Percentiles rank a stretch among this genome's conserved stretches.
phyloP scores from a whole-genome alignment of 805 yeast genomes.

The Starmerella lactis-condensi region DNA sequence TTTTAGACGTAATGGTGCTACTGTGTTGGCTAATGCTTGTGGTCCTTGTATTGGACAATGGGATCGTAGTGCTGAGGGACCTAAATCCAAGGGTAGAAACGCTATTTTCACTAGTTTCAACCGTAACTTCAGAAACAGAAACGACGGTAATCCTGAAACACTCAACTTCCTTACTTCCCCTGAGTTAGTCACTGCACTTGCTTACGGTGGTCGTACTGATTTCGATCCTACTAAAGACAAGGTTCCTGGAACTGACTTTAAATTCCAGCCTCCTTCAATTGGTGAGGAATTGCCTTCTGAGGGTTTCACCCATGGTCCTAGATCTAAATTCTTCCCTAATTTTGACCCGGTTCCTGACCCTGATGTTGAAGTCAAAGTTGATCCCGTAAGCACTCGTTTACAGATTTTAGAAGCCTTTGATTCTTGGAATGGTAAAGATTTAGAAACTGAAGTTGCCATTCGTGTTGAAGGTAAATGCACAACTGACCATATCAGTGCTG shows the following conservation, averaged over 20 bases:
- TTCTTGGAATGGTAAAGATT: conserved; percentile 73
- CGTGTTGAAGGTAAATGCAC: conserved; percentile 98
- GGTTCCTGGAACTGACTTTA: conserved; percentile 47
- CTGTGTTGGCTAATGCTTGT: conserved; percentile 90
- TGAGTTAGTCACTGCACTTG: conserved; percentile 92
- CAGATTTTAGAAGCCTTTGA: conserved; percentile 78
- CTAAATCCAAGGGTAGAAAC: conserved; percentile 43
- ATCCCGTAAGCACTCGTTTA: conserved; percentile 78
- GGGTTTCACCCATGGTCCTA: conserved; percentile 56
- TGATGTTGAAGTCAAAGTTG: conserved; percentile 44
- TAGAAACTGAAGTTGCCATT: conserved; percentile 53
- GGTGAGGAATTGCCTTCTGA: conserved; percentile 69
- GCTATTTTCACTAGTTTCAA: conserved; percentile 93
- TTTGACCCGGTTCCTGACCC: conserved; percentile 46
- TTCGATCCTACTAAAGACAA: conserved; percentile 83
- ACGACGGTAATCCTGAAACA: conserved; percentile 94
- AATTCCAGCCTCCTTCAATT: conserved; percentile 41
- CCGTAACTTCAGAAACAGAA: conserved; percentile 94
- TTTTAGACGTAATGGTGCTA: conserved; percentile 75
- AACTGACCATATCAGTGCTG: conserved; percentile 96
- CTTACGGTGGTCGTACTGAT: conserved; percentile 79
- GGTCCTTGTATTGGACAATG: conserved; percentile 99
- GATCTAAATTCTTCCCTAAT: conserved; percentile 57
- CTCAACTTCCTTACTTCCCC: conserved; percentile 98
- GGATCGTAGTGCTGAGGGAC: conserved; percentile 49